phyloP scores from a whole-genome alignment of 75 land plant genomes.

The Ceratopteris richardii region DNA sequence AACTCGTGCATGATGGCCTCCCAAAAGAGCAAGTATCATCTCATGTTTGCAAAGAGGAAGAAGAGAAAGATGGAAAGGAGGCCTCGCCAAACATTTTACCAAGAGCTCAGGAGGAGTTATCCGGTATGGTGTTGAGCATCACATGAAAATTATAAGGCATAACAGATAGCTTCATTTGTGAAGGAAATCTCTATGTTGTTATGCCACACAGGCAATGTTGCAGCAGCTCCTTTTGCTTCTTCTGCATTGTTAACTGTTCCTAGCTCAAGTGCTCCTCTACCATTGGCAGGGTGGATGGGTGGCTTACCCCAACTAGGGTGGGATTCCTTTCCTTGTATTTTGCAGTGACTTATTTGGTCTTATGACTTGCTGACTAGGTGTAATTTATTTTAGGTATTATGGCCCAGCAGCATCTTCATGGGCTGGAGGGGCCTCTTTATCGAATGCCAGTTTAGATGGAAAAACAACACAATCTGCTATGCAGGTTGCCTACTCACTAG shows the following conservation, averaged over 20 bases:
- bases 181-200: background rate
- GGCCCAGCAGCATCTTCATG: background rate
- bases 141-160: background rate
- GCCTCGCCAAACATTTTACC: background rate
- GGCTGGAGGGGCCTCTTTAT: background rate
- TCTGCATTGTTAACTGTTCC: too few relatives aligned
- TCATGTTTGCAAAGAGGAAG: background rate
- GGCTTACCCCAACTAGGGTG: background rate
- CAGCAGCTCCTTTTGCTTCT: background rate
- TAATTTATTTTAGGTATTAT: constrained; percentile 2
- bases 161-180: background rate
- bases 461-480: background rate
- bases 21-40: background rate
- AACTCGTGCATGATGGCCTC: background rate
- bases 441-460: background rate
- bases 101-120: background rate
- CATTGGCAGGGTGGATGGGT: background rate
- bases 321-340: background rate
- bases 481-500: too few relatives aligned
- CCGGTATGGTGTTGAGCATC: background rate
- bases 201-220: background rate
- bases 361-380: background rate
- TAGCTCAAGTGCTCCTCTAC: background rate
- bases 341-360: background rate
- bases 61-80: background rate